Evolutionary conservation across 2,329 filamentous ascomycete species (phyloP), one percentile per base, ranked within the genome.

Genomic region (Ceratocystis huliohia): DNA sequence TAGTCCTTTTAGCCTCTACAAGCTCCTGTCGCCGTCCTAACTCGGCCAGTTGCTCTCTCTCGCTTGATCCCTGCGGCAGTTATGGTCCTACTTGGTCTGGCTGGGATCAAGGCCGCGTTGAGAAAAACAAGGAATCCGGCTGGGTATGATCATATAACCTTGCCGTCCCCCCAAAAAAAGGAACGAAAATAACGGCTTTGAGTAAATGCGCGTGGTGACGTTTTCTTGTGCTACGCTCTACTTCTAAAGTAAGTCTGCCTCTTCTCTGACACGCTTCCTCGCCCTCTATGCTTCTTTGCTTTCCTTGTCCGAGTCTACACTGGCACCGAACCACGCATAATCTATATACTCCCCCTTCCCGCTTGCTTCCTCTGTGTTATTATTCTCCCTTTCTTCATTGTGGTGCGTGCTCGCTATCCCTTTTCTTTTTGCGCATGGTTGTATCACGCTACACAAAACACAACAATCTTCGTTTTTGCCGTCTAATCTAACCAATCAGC

Each of bases 371-470:
- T 8, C 2, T 15, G 2, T 15, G 13, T 57, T n/a, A 1, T 5
- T 57, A 5, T 57, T 30, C 17, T 17, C 17, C 17, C n/a, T 33
- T 10, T 15, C 50, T 15, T 20, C 13, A 13, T 28, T 56, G n/a
- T 57, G 22, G 1, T 30, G 37, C 8, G 25, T 5, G 7, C 25
- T 30, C 4, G 13, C 28, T 30, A 4, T 30, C 7, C 28, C 13
- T n/a, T 30, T 17, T 33, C 28, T 33, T 22, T 33, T 57, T 33
- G 25, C 6, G 5, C 30, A 15, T 56, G 5, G 53, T 20, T 57
- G 53, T 57, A 57, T 57, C 22, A 57, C 28, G 53, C 22, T 57
- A 57, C 53, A 57, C 53, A 57, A 30, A 30, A 17, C 28, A 57
- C 28, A 17, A 57, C 25, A 57, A 33, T 15, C 5, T 13, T 17